Base-by-base conservation (phyloP, 192 early-diverging fungal species). In the Rhizophagus sp. region DNA sequence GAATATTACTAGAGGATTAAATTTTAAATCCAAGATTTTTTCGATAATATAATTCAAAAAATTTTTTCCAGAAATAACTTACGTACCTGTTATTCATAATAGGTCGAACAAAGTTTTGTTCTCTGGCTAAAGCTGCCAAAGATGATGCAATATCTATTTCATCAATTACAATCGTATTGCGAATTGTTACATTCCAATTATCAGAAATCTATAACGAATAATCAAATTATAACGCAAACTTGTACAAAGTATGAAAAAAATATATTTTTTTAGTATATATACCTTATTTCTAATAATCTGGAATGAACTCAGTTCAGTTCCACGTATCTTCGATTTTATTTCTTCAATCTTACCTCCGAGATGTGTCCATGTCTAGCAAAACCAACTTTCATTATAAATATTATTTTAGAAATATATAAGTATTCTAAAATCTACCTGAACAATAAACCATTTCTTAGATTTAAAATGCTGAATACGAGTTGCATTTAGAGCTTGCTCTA, bases 61-160 rank as follows among this genome's bases (percentile, higher is more conserved):
- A 36, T 4, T 36, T 36, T 3, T 4, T 36, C 36, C 36, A 49
- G 49, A 12, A 71, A 44, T 6, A 27, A 79, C 3, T 12, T 15
- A 41, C 1, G 6, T 80, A 86, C 84, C 82, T 80, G 47, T 71
- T 30, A 67, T 86, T 83, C 10, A 86, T 50, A 10, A 79, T 76
- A 41, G 94, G 94, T 11, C 92, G 88, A 19, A 83, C 82, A 77
- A 88, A 93, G 34, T 85, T 82, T 24, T 87, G 86, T 66, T 88
- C 81, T 13, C 73, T 49, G 12, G 90, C 89, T 47, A 93, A 75
- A 10, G 85, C 65, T 22, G 93, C 87, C 84, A 93, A 91, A 1
- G 90, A 88, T 1, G 90, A 85, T 0, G 91, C 84, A 9, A 92
- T 91, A 78, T 95, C 94, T 34, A 95, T 75, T 67, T 93, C 88